Evolutionary conservation across 495 filamentous ascomycete species (phyloP).

Genomic region (Aspergillus hancockii): DNA sequence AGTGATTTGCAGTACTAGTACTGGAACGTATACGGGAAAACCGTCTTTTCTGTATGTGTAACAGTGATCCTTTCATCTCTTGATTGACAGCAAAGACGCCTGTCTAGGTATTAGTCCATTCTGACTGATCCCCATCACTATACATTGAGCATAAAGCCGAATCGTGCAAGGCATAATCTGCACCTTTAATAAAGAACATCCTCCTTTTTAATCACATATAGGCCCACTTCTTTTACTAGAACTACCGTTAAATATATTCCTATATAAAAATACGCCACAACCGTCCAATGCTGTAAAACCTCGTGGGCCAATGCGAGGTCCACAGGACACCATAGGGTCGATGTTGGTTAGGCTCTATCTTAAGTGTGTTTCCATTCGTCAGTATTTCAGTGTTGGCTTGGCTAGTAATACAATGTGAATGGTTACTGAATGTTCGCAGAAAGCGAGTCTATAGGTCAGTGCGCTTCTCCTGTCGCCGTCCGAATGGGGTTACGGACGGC

Average conservation of each 20-base stretch:
- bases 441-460: slow-evolving; percentile 1
- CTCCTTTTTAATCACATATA: not conserved
- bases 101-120: too few relatives aligned
- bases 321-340: not conserved
- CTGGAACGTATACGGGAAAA: too few relatives aligned
- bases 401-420: not conserved
- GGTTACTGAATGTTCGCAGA: not conserved
- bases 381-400: not conserved
- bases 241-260: too few relatives aligned
- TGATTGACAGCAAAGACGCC: too few relatives aligned
- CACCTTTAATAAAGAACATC: not conserved
- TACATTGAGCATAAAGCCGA: not conserved
- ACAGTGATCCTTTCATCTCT: too few relatives aligned
- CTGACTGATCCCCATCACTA: not conserved
- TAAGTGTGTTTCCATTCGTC: not conserved
- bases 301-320: not conserved
- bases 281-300: not conserved
- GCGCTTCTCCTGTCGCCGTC: slow-evolving; percentile 2
- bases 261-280: not conserved
- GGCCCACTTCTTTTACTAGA: not conserved
- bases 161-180: not conserved
- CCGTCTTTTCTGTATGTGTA: too few relatives aligned
- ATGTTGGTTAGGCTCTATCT: not conserved
- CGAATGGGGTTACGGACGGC: not conserved
- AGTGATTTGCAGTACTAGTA: too few relatives aligned